These are phyloP conservation scores for Fragilaria crotonensis DNA, from an alignment of 108 stramenopile species.

Conservation along the genomic window DNA sequence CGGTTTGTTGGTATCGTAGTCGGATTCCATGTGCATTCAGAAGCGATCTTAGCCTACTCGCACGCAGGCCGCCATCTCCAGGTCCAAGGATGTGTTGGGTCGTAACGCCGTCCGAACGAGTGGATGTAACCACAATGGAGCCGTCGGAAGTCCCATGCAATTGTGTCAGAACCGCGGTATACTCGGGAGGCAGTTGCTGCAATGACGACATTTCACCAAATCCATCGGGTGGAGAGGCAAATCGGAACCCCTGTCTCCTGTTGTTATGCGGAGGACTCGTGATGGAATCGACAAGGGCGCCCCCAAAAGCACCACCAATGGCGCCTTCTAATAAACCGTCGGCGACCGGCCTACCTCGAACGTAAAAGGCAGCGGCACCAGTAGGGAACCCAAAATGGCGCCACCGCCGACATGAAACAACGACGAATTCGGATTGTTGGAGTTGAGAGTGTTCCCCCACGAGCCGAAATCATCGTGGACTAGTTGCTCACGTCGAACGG, in stretches of 20 bases:
- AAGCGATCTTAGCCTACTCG: no score
- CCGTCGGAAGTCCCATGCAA: no score
- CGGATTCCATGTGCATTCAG: no score
- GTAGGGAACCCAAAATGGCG: conserved; percentile 30
- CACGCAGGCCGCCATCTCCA: no score
- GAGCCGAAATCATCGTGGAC: background rate
- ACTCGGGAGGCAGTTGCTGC: no score
- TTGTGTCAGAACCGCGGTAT: no score
- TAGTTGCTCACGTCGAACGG: conserved; percentile 12
- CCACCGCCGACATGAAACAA: conserved; percentile 18
- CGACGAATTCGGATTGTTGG: conserved; percentile 1
- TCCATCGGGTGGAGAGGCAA: background rate
- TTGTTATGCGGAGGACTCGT: background rate
- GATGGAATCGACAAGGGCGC: conserved; percentile 25
- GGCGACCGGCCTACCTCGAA: conserved; percentile 16
- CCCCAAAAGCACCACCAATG: conserved; percentile 32
- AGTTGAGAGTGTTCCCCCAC: background rate
- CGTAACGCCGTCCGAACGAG: conserved; percentile 7
- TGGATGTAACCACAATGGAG: background rate
- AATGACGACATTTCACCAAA: no score
- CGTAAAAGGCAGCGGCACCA: conserved; percentile 24
- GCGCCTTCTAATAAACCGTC: conserved; percentile 27
- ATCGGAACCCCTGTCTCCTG: background rate
- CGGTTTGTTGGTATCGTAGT: conserved; percentile 14
- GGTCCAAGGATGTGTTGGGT: no score